Evolutionary conservation across 257 asterid genomes (phyloP).

Genomic region (Solanum verrucosum): DNA sequence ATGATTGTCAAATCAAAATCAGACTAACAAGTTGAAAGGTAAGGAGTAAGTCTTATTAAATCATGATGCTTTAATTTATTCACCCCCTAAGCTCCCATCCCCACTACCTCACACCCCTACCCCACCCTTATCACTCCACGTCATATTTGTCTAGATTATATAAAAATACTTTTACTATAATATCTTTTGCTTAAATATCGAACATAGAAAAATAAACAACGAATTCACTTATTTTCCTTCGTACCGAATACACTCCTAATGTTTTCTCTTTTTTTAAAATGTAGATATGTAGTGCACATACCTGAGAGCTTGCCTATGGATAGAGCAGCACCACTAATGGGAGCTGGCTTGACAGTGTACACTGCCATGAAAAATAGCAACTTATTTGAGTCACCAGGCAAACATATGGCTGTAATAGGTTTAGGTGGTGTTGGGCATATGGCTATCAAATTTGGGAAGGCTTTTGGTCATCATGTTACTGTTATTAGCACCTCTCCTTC

Average conservation of each 20-base stretch:
- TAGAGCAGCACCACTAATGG: constrained; percentile 1
- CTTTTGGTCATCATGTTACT: constrained; percentile 33
- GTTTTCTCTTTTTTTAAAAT: constrained; percentile 5
- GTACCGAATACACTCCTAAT: background rate
- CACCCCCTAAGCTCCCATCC: background rate
- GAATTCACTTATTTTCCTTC: background rate
- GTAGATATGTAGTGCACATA: constrained; percentile 1
- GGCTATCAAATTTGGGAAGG: constrained; percentile 20
- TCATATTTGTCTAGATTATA: too few relatives aligned
- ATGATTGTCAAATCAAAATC: too few relatives aligned
- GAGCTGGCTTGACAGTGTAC: constrained; percentile 6
- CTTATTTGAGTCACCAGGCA: background rate
- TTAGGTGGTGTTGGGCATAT: constrained; percentile 78
- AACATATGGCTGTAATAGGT: constrained; percentile 30
- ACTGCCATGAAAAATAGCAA: background rate
- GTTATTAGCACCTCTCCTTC: constrained; percentile 80
- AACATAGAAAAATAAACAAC: too few relatives aligned
- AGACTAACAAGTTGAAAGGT: too few relatives aligned
- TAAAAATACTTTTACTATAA: background rate
- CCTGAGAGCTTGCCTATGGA: constrained; percentile 4
- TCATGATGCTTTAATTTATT: background rate
- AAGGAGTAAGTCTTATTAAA: too few relatives aligned
- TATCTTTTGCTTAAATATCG: too few relatives aligned
- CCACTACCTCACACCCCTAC: background rate
- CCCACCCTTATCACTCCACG: background rate